A percentile compares a stretch with the other conserved stretches of the same genome.
Evolutionary conservation across 2,329 filamentous ascomycete genomes (phyloP).

Genomic region (Macrophomina pseudophaseolina): DNA sequence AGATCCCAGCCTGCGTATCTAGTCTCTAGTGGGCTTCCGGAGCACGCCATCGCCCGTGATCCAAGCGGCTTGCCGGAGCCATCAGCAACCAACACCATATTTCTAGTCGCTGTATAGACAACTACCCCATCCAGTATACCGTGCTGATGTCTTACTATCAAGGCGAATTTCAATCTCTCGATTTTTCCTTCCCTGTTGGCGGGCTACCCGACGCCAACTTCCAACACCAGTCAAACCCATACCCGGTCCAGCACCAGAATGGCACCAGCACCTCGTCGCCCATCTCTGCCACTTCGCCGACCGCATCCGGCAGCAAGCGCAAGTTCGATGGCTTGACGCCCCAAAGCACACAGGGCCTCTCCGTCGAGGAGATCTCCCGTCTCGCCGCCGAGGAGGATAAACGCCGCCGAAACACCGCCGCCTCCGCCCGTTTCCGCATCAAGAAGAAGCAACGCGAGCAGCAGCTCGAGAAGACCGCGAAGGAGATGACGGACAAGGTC

Average conservation of each 20-base stretch:
- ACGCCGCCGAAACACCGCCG: slow-evolving; percentile 59
- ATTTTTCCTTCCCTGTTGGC: slow-evolving; percentile 49
- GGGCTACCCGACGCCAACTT: slow-evolving; percentile 38
- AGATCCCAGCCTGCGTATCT: slow-evolving; percentile 24
- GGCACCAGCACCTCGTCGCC: slow-evolving; percentile 38
- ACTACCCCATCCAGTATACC: slow-evolving; percentile 13
- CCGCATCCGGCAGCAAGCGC: slow-evolving; percentile 50
- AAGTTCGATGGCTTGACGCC: slow-evolving; percentile 45
- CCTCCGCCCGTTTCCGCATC: slow-evolving; percentile 58
- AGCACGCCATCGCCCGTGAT: slow-evolving; percentile 46
- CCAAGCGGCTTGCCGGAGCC: slow-evolving; percentile 11
- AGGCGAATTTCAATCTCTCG: slow-evolving; percentile 53
- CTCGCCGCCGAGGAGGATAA: slow-evolving; percentile 59
- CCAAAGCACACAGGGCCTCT: slow-evolving; percentile 35
- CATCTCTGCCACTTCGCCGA: slow-evolving; percentile 34
- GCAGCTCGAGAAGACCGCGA: slow-evolving; percentile 56
- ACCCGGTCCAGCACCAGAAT: slow-evolving; percentile 33
- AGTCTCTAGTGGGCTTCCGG: slow-evolving; percentile 28
- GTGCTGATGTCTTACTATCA: slow-evolving; percentile 33
- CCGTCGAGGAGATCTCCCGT: slow-evolving; percentile 53
- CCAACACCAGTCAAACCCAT: slow-evolving; percentile 36
- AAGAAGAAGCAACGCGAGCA: slow-evolving; percentile 63
- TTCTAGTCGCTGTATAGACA: slow-evolving; percentile 23
- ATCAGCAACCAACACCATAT: slow-evolving; percentile 24
- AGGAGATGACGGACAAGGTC: slow-evolving; percentile 58